A percentile compares a stretch with the other conserved stretches of the same genome.
phyloP scores from a whole-genome alignment of 768 basidiomycete genomes.

The Naematelia aurantialba region DNA sequence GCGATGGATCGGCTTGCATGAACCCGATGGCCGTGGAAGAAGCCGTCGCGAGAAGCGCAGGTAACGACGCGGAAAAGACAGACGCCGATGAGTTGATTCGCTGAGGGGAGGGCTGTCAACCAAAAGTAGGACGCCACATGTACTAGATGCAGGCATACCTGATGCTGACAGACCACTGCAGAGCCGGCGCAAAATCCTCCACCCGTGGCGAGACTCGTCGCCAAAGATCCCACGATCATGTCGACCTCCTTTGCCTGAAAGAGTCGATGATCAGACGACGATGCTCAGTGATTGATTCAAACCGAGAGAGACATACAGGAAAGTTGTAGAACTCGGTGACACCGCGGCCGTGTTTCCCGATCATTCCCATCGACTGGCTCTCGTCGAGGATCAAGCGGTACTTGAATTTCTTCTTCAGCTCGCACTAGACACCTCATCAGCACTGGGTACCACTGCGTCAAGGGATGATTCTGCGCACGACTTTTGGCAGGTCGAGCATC shows the following conservation, averaged over 20 bases:
- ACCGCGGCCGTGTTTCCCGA: slow-evolving; percentile 90
- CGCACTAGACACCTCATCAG: slow-evolving; percentile 59
- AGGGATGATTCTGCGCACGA: slow-evolving; percentile 59
- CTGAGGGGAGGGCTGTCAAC: slow-evolving; percentile 49
- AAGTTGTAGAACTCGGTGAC: slow-evolving; percentile 92
- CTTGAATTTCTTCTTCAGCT: slow-evolving; percentile 92
- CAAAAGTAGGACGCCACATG: not conserved
- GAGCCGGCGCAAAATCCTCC: slow-evolving; percentile 97
- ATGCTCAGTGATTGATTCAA: not conserved
- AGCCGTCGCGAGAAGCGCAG: slow-evolving; percentile 79
- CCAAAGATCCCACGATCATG: slow-evolving; percentile 87
- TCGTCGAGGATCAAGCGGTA: slow-evolving; percentile 94
- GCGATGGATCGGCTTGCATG: slow-evolving; percentile 68
- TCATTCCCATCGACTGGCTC: slow-evolving; percentile 83
- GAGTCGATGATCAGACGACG: slow-evolving; percentile 1
- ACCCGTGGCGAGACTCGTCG: slow-evolving; percentile 72
- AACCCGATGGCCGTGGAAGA: slow-evolving; percentile 81
- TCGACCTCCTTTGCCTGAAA: slow-evolving; percentile 78
- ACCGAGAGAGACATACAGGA: slow-evolving; percentile 59
- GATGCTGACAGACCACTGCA: slow-evolving; percentile 75
- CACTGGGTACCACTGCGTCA: not conserved
- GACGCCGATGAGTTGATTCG: slow-evolving; percentile 94
- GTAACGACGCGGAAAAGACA: slow-evolving; percentile 94
- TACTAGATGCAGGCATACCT: slow-evolving; percentile 54
- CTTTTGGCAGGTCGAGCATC: slow-evolving; percentile 85